phyloP scores from a whole-genome alignment of 306 rosid species.

The Lupinus albus region DNA sequence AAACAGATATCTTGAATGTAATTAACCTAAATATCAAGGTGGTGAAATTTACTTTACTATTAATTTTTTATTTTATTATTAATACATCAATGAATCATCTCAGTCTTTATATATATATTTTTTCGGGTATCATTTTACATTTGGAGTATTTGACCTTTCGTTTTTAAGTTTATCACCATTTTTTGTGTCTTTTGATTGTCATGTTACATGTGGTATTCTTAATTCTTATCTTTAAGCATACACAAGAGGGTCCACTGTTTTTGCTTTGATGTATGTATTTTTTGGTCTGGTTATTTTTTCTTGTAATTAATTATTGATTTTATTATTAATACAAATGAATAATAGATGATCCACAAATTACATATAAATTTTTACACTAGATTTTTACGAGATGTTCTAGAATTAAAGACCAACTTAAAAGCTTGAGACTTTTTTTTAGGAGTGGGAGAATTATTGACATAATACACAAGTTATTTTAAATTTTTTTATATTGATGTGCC shows the following conservation, averaged over 20 bases:
- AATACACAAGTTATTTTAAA: background rate
- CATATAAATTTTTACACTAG: background rate
- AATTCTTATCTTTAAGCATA: background rate
- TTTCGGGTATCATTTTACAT: constrained; percentile 1
- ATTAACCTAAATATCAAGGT: too few species aligned
- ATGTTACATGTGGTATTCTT: constrained; percentile 8
- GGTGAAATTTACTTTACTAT: too few species aligned
- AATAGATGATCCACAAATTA: too few species aligned
- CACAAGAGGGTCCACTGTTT: background rate
- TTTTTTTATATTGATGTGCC: background rate
- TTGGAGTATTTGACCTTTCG: too few species aligned
- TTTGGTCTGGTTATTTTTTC: background rate
- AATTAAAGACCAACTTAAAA: background rate
- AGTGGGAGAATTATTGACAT: background rate
- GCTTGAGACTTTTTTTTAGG: background rate
- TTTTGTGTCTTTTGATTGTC: constrained; percentile 2
- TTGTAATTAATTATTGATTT: background rate
- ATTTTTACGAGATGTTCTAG: too few species aligned
- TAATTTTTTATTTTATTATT: background rate
- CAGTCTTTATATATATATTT: background rate
- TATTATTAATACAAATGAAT: too few species aligned
- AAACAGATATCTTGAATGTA: too few species aligned
- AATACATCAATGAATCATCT: background rate
- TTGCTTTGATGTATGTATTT: background rate
- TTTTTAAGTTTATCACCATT: background rate